A percentile compares a stretch with the other conserved stretches of the same genome.
Conservation (phyloP, 306 rosid genomes). For the Ziziphus jujuba region DNA sequence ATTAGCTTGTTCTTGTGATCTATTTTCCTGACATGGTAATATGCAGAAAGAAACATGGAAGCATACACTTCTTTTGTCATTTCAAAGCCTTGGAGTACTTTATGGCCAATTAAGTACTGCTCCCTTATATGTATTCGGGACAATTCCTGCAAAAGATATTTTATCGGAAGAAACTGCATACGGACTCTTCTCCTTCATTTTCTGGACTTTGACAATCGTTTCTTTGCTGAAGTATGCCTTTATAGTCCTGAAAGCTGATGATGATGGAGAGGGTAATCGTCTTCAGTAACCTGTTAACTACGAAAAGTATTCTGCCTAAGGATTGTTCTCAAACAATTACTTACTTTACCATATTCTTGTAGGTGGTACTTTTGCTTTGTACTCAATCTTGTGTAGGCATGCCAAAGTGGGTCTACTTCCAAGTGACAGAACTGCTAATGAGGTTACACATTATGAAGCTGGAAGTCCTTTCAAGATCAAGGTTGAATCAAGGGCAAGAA, state of each 20-base stretch:
- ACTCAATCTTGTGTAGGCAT: constrained; percentile 80
- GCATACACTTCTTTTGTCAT: constrained; percentile 58
- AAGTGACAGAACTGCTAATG: constrained; percentile 47
- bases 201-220: constrained; percentile 71
- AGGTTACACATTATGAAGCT: constrained; percentile 43
- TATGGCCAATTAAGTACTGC: constrained; percentile 82
- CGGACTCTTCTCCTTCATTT: constrained; percentile 69
- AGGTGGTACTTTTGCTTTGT: constrained; percentile 82
- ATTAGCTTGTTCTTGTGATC: neutral
- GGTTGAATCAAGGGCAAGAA: constrained; percentile 57
- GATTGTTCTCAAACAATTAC: constrained; percentile 17
- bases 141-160: constrained; percentile 38
- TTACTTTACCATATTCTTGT: constrained; percentile 11
- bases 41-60: constrained; percentile 61
- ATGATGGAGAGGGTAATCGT: constrained; percentile 65
- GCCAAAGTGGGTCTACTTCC: constrained; percentile 82
- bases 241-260: constrained; percentile 65
- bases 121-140: constrained; percentile 71
- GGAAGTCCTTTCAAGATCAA: constrained; percentile 35
- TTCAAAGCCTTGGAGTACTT: constrained; percentile 78
- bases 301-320: neutral
- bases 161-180: constrained; percentile 44
- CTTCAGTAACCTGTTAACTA: neutral
- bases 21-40: constrained; percentile 10
- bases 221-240: constrained; percentile 61